These are phyloP conservation scores for Colletotrichum agaves DNA, from an alignment of 2,329 filamentous ascomycete genomes.

Conservation along the genomic window DNA sequence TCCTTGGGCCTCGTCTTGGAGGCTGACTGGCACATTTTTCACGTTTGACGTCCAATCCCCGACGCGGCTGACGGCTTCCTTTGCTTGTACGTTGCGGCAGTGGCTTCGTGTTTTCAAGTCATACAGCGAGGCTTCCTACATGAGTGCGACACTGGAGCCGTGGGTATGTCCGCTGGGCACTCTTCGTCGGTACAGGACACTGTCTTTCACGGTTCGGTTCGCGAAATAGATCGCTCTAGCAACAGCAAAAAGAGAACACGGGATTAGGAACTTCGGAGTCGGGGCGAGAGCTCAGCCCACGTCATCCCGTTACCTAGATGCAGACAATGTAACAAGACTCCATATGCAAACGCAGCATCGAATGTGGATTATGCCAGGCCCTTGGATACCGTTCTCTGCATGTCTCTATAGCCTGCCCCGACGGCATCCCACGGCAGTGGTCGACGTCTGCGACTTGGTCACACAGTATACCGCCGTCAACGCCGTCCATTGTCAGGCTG, in stretches of 20 bases:
- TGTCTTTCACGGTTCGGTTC: no score
- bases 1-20: conserved; percentile 14
- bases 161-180: neutral
- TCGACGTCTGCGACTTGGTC: neutral
- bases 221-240: neutral
- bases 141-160: neutral
- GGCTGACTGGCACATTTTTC: conserved; percentile 2
- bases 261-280: neutral
- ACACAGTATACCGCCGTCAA: neutral
- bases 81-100: neutral
- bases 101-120: neutral
- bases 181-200: no score
- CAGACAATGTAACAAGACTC: neutral
- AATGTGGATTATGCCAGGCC: neutral
- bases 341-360: neutral
- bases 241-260: neutral
- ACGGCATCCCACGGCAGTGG: neutral
- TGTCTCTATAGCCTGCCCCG: neutral
- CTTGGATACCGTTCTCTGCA: neutral
- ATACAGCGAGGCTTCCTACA: neutral
- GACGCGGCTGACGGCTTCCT: conserved; percentile 3
- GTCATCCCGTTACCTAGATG: neutral
- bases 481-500: neutral
- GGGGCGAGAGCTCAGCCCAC: neutral
- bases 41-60: neutral